phyloP scores from a whole-genome alignment of 108 stramenopile species.

The Thalassiosira profunda region DNA sequence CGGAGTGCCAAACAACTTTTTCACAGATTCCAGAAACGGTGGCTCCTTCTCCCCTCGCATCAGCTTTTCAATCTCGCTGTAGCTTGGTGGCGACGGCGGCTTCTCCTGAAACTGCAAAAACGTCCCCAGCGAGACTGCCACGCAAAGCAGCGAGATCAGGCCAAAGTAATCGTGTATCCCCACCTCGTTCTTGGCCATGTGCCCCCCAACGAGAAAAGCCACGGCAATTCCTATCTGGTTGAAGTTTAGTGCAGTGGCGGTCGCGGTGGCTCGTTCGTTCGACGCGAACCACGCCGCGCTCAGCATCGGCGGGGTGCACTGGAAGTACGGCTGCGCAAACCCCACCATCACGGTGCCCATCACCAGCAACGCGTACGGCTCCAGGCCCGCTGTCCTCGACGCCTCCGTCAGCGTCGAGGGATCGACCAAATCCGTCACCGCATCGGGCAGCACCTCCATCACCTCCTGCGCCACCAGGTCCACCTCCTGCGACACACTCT shows the following conservation, averaged over 20 bases:
- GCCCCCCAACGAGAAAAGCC: conserved; percentile 57
- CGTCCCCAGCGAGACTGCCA: conserved; percentile 30
- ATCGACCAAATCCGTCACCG: conserved; percentile 19
- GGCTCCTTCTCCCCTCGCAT: conserved; percentile 72
- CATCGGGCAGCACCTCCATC: conserved; percentile 37
- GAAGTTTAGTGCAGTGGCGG: conserved; percentile 59
- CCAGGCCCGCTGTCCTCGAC: conserved; percentile 24
- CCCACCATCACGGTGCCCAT: conserved; percentile 57
- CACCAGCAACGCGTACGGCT: conserved; percentile 47
- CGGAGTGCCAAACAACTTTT: conserved; percentile 68
- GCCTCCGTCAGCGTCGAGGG: conserved; percentile 30
- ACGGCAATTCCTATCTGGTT: conserved; percentile 66
- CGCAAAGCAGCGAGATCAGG: conserved; percentile 38
- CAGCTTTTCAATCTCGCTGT: conserved; percentile 53
- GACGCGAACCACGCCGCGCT: conserved; percentile 57
- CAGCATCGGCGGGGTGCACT: conserved; percentile 60
- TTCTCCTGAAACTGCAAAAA: conserved; percentile 41
- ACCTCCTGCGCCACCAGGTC: conserved; percentile 25
- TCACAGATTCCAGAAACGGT: conserved; percentile 79
- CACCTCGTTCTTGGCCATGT: conserved; percentile 40
- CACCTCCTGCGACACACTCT: conserved; percentile 16
- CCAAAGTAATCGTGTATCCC: conserved; percentile 57
- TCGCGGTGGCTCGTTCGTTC: conserved; percentile 55
- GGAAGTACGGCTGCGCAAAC: conserved; percentile 60
- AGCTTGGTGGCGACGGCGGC: conserved; percentile 43